Conservation (phyloP, 2,329 filamentous ascomycete species). For the Monilinia fructicola region DNA sequence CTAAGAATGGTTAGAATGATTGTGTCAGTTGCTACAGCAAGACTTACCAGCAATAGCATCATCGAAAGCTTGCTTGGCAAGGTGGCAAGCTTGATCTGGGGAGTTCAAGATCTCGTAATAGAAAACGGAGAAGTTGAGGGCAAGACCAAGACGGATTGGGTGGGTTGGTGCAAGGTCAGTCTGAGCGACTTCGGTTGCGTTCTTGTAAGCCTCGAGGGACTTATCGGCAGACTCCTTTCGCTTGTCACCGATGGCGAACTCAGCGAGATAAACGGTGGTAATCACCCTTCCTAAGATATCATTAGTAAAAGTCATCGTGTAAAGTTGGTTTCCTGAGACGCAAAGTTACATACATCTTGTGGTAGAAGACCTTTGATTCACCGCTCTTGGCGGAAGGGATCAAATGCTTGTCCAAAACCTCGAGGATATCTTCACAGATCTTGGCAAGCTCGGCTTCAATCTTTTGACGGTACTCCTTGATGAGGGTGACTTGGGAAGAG, state of each 20-base stretch:
- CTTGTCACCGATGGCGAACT: slow-evolving; percentile 92
- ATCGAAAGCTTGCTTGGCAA: slow-evolving; percentile 98
- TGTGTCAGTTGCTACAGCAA: slow-evolving; percentile 11
- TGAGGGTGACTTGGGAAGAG: slow-evolving; percentile 81
- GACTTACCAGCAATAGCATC: slow-evolving; percentile 83
- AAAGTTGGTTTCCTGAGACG: not conserved
- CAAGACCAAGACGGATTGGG: slow-evolving; percentile 95
- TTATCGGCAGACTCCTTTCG: slow-evolving; percentile 92
- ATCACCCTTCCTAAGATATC: slow-evolving; percentile 82
- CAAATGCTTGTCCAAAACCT: slow-evolving; percentile 89
- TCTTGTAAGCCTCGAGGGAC: slow-evolving; percentile 98
- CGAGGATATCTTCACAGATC: slow-evolving; percentile 96
- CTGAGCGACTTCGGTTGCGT: slow-evolving; percentile 96
- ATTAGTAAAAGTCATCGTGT: slow-evolving; percentile 14
- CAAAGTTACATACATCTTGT: slow-evolving; percentile 80
- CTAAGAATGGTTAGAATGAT: slow-evolving; percentile 30
- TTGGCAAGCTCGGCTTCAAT: slow-evolving; percentile 95
- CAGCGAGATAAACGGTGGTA: slow-evolving; percentile 99
- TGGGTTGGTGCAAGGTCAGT: slow-evolving; percentile 96
- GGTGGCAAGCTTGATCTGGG: slow-evolving; percentile 93
- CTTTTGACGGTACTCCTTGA: slow-evolving; percentile 99
- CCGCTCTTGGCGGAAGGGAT: slow-evolving; percentile 92
- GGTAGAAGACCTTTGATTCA: slow-evolving; percentile 99
- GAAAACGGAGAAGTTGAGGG: slow-evolving; percentile 99
- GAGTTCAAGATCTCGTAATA: slow-evolving; percentile 99